Conservation (phyloP, 768 basidiomycete species). For the Xerocomellus amylosporus region DNA sequence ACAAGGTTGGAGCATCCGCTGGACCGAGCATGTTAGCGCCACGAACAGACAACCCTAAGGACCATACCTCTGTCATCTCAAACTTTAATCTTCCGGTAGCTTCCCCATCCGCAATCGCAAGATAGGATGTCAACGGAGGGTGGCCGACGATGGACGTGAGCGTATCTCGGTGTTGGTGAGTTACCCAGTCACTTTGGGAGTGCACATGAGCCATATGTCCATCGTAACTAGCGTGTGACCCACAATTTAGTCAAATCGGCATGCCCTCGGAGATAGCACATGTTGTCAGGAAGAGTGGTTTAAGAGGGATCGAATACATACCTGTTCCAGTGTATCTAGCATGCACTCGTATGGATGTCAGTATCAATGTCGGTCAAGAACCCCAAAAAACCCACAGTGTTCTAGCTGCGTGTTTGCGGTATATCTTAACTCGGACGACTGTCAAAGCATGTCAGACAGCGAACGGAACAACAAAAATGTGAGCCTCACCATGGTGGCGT, state of each 20-base stretch:
- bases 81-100: slow-evolving; percentile 85
- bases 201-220: slow-evolving; percentile 12
- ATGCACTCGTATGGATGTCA: slow-evolving; percentile 59
- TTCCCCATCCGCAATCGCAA: slow-evolving; percentile 93
- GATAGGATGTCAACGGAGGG: slow-evolving; percentile 76
- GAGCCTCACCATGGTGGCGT: slow-evolving; percentile 21
- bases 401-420: slow-evolving; percentile 96
- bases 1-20: slow-evolving; percentile 95
- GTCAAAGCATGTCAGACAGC: slow-evolving; percentile 1
- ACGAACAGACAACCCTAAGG: background rate
- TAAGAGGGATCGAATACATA: slow-evolving; percentile 35
- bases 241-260: slow-evolving; percentile 96
- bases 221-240: slow-evolving; percentile 29
- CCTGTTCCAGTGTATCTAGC: slow-evolving; percentile 96
- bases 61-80: slow-evolving; percentile 88
- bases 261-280: slow-evolving; percentile 57
- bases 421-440: slow-evolving; percentile 92
- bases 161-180: slow-evolving; percentile 97
- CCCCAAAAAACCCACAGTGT: slow-evolving; percentile 61
- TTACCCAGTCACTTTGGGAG: slow-evolving; percentile 83
- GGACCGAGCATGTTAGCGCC: slow-evolving; percentile 25
- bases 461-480: background rate
- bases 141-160: slow-evolving; percentile 91
- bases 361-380: background rate
- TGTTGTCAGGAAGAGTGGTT: slow-evolving; percentile 8